Conservation (phyloP, 73 alveolate genomes). For the Breviolum minutum region DNA sequence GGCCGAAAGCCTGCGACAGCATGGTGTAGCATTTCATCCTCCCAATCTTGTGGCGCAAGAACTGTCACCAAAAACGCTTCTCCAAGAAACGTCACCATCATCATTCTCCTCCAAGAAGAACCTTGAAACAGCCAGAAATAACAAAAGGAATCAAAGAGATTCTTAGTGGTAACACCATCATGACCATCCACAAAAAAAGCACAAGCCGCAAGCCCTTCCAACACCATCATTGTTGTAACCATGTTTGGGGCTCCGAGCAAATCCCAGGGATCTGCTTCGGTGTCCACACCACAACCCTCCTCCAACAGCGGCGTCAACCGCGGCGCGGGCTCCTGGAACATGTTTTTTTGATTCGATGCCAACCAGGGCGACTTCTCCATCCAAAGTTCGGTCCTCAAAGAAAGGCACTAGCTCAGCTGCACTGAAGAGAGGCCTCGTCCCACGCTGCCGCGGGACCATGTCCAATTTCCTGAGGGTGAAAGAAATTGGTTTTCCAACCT, state of each 20-base stretch:
- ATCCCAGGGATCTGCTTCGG: constrained; percentile 18
- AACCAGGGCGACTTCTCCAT: neutral
- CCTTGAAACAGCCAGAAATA: neutral
- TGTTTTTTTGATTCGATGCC: neutral
- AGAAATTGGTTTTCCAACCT: no score
- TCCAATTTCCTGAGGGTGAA: neutral
- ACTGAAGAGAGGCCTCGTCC: constrained; percentile 24
- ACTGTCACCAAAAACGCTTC: no score
- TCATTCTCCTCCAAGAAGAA: constrained; percentile 24
- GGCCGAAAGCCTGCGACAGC: neutral
- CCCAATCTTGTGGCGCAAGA: no score
- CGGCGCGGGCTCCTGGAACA: constrained; percentile 43
- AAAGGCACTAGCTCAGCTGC: constrained; percentile 41
- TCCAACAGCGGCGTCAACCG: constrained; percentile 33
- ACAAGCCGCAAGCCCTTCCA: neutral
- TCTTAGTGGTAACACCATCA: neutral
- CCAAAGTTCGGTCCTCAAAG: constrained; percentile 11
- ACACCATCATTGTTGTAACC: no score
- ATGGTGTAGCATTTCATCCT: no score
- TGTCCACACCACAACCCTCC: neutral
- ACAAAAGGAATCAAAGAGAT: no score
- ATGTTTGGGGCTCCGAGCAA: neutral
- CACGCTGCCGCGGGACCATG: neutral
- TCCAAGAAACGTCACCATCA: neutral
- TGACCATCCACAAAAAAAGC: neutral